phyloP scores from a whole-genome alignment of 345 rosid species.

The Arabidopsis thaliana region TAIR10.1 NC_003070.9:20584001-20584500 shows the following conservation, averaged over 20 bases:
- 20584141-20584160: slow-evolving; percentile 26
- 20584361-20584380: slow-evolving; percentile 9
- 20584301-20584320: slow-evolving; percentile 4
- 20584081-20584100: slow-evolving; percentile 20
- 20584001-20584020: slow-evolving; percentile 6
- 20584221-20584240: slow-evolving; percentile 9
- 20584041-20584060: slow-evolving; percentile 23
- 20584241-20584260: slow-evolving; percentile 15
- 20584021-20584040: slow-evolving; percentile 22
- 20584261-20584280: slow-evolving; percentile 6
- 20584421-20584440: neutral
- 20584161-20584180: slow-evolving; percentile 21
- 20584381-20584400: slow-evolving; percentile 23
- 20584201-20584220: slow-evolving; percentile 18
- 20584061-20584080: neutral
- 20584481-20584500: slow-evolving; percentile 21
- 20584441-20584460: slow-evolving; percentile 19
- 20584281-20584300: slow-evolving; percentile 19
- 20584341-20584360: slow-evolving; percentile 16
- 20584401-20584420: neutral
- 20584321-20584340: slow-evolving; percentile 19
- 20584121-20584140: slow-evolving; percentile 32
- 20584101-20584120: slow-evolving; percentile 25
- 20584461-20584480: neutral
- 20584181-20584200: slow-evolving; percentile 16